Evolutionary conservation across 192 early-diverging fungal species (phyloP).

Genomic region (Chytriomyces sp.): DNA sequence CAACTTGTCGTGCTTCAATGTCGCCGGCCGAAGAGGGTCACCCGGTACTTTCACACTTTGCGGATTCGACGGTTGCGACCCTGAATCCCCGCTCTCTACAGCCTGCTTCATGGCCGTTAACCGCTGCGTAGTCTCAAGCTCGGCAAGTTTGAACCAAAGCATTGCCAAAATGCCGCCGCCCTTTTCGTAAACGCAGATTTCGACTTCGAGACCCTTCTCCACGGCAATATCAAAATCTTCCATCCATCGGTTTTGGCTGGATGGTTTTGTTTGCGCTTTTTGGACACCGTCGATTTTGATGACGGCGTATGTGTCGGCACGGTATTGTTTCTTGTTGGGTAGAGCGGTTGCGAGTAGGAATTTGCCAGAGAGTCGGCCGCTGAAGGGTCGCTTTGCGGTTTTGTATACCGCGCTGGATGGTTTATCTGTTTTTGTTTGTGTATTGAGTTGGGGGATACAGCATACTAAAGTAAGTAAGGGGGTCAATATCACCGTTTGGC

Average conservation of each 20-base stretch:
- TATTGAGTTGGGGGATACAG: too few relatives aligned
- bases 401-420: conserved; percentile 43
- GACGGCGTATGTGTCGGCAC: conserved; percentile 72
- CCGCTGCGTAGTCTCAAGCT: conserved; percentile 83
- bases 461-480: too few relatives aligned
- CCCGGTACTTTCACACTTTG: not conserved
- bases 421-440: too few relatives aligned
- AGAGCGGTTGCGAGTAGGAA: conserved; percentile 45
- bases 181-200: conserved; percentile 88
- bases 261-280: conserved; percentile 73
- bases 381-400: conserved; percentile 41
- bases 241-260: conserved; percentile 72
- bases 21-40: not conserved
- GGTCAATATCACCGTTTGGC: conserved; percentile 26
- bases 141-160: conserved; percentile 92
- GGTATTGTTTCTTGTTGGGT: conserved; percentile 57
- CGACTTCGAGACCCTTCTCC: conserved; percentile 89
- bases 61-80: not conserved
- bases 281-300: conserved; percentile 85
- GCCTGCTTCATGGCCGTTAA: conserved; percentile 12
- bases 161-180: conserved; percentile 76
- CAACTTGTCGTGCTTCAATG: not conserved
- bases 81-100: not conserved
- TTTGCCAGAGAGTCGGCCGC: conserved; percentile 46
- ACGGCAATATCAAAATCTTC: conserved; percentile 88